These are phyloP conservation scores for Heritiera littoralis DNA, from an alignment of 345 rosid genomes.

Conservation along the genomic window DNA sequence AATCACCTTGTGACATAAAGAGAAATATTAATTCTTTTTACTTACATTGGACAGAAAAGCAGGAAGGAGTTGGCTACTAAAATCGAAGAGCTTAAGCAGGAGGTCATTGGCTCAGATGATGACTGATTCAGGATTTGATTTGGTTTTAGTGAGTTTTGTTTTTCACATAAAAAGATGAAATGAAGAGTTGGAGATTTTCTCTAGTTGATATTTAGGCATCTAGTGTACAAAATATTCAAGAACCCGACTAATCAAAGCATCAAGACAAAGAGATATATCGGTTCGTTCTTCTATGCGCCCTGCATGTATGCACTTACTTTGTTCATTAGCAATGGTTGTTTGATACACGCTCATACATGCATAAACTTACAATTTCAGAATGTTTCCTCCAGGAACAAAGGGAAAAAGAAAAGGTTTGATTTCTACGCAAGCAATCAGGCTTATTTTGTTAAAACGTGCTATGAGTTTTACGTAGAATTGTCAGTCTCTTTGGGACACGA, in stretches of 20 bases:
- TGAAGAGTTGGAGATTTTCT: constrained; percentile 5
- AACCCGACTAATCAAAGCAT: constrained; percentile 21
- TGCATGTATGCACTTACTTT: neutral
- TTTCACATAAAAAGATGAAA: neutral
- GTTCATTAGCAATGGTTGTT: neutral
- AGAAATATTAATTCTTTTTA: neutral
- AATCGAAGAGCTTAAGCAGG: constrained; percentile 67
- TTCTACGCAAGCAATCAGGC: neutral
- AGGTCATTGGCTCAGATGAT: constrained; percentile 67
- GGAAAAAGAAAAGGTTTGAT: neutral
- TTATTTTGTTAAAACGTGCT: too few species aligned
- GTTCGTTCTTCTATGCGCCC: neutral
- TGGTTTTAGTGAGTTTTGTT: neutral
- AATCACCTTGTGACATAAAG: neutral
- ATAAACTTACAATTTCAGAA: neutral
- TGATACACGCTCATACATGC: neutral
- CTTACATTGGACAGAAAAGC: constrained; percentile 41
- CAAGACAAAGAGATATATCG: neutral
- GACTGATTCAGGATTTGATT: constrained; percentile 24
- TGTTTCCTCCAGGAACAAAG: neutral
- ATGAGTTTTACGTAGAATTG: too few species aligned
- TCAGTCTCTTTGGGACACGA: too few species aligned
- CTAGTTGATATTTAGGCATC: constrained; percentile 15
- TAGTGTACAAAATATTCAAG: constrained; percentile 15
- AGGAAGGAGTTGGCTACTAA: constrained; percentile 69